phyloP scores from a whole-genome alignment of 352 stramenopile species.

The Nothophytophthora sp. region DNA sequence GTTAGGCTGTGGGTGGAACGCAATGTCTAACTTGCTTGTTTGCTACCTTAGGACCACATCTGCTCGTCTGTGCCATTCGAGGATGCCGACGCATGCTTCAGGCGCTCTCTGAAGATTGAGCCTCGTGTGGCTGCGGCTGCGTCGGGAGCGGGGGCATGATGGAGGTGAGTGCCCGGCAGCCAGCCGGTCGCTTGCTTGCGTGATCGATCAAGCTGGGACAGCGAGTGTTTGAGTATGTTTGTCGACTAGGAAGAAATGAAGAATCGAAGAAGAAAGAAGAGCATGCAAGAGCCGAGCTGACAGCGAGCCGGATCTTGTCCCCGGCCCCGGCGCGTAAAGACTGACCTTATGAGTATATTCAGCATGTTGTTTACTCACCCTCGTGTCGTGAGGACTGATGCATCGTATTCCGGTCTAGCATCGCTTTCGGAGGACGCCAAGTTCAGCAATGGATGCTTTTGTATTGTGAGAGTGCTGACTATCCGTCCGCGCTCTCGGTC shows the following conservation, averaged over 20 bases:
- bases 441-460: too few species aligned
- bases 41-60: constrained; percentile 60
- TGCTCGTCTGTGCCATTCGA: constrained; percentile 64
- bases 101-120: constrained; percentile 80
- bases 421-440: too few species aligned
- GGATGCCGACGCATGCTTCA: constrained; percentile 77
- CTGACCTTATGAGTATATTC: neutral
- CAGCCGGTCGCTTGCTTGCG: neutral
- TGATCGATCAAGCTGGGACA: neutral
- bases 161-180: neutral
- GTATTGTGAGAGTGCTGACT: too few species aligned
- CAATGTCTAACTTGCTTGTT: constrained; percentile 1
- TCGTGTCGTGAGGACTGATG: neutral
- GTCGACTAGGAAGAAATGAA: neutral
- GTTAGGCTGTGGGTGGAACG: neutral
- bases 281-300: neutral
- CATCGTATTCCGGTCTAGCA: neutral
- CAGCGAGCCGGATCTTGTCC: neutral
- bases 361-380: neutral
- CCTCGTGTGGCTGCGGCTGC: constrained; percentile 61
- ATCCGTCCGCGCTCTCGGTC: neutral
- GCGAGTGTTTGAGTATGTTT: neutral
- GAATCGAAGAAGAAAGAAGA: neutral
- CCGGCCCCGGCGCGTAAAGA: neutral
- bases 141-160: constrained; percentile 2